phyloP scores from a whole-genome alignment of 345 rosid genomes.

The Triadica sebifera region DNA sequence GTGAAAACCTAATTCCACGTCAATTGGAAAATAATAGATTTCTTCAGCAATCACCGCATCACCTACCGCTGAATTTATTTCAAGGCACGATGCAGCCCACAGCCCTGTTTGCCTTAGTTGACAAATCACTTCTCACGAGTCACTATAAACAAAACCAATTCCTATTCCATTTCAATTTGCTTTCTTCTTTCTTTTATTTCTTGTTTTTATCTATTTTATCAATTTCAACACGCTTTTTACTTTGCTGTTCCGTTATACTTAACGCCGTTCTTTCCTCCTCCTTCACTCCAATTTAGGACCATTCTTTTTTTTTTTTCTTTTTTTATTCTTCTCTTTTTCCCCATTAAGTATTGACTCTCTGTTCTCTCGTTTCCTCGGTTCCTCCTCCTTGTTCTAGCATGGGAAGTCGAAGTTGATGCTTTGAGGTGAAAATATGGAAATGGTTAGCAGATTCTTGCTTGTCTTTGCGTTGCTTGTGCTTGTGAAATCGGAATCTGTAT shows the following conservation, averaged over 20 bases:
- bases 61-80: background rate
- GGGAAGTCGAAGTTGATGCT: conserved; percentile 19
- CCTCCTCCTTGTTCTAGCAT: conserved; percentile 14
- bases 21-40: background rate
- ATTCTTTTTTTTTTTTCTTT: background rate
- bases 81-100: background rate
- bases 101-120: no score
- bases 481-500: conserved; percentile 51
- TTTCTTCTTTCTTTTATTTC: background rate
- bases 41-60: conserved; percentile 23
- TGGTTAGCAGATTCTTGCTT: conserved; percentile 31
- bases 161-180: background rate
- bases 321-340: background rate
- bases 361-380: conserved; percentile 3
- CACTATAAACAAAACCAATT: no score
- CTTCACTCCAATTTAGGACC: conserved; percentile 1
- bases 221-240: background rate
- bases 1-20: background rate
- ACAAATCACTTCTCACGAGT: no score
- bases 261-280: conserved; percentile 18
- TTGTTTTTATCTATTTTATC: no score
- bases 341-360: background rate
- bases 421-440: conserved; percentile 23
- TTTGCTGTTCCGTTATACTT: background rate
- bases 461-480: conserved; percentile 41